Percentiles rank a stretch among this genome's conserved stretches.
phyloP scores from a whole-genome alignment of 2,329 filamentous ascomycete species.

The Chalaropsis thielavioides region DNA sequence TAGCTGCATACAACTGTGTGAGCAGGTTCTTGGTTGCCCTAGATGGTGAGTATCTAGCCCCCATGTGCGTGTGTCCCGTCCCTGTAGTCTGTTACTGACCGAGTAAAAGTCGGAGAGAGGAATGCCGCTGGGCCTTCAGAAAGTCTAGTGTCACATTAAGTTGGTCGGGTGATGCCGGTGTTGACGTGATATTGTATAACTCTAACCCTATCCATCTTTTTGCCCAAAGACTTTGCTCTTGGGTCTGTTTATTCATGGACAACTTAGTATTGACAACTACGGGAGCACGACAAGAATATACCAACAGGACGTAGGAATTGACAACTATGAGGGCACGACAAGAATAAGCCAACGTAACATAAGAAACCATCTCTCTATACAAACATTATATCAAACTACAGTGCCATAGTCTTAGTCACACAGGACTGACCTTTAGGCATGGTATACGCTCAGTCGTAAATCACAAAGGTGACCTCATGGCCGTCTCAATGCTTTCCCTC shows the following conservation, averaged over 20 bases:
- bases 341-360: no score
- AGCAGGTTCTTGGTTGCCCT: constrained; percentile 71
- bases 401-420: background rate
- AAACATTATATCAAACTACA: background rate
- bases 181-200: background rate
- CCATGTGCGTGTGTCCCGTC: background rate
- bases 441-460: background rate
- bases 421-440: background rate
- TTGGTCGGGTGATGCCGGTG: background rate
- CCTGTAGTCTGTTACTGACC: constrained; percentile 21
- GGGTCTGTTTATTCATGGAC: no score
- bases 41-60: constrained; percentile 41
- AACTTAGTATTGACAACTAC: no score
- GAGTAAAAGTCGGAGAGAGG: constrained; percentile 38
- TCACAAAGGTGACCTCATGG: constrained; percentile 28
- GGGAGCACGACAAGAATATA: no score
- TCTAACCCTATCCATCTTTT: background rate
- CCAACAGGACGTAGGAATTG: background rate
- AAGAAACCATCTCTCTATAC: background rate
- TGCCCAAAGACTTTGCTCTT: no score
- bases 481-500: constrained; percentile 34
- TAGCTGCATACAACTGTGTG: constrained; percentile 71
- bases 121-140: constrained; percentile 37
- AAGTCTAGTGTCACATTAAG: constrained; percentile 21
- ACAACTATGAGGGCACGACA: no score